Base-by-base conservation (phyloP, 2,329 filamentous ascomycete genomes). In the Fusarium guadeloupense region DNA sequence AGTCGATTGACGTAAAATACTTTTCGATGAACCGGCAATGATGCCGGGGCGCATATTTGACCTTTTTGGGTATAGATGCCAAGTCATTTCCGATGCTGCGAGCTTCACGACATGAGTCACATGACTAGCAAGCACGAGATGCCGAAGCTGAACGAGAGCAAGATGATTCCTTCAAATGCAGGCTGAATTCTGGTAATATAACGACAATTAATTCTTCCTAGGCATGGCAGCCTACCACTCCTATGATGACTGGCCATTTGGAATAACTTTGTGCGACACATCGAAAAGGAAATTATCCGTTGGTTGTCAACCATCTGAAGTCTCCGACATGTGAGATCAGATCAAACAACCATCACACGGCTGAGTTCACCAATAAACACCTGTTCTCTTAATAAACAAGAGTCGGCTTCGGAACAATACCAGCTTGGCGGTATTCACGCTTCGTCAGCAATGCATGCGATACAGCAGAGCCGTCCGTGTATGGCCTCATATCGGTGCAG, bases 381-480 rank as follows among this genome's bases (percentile, higher is more conserved):
- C 17, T n/a, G 41, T 35, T 14, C 9, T 14, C 28, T 31, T 31
- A 6, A n/a, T 31, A 35, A 35, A 13, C 19, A 13, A 4, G 14
- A 35, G 25, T 8, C 34, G 12, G 17, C 6, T 20, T 35, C 19
- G 34, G 34, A 13, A 35, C 6, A 13, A 52, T 51, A 28, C 26
- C 45, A 37, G 28, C 40, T 9, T n/a, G 39, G 17, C 28, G 10
- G 12, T n/a, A 16, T 35, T 30, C 8, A 17, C 12, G n/a, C 19
- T 59, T 59, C 37, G 56, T 59, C 54, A 59, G 56, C 52, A 49
- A 7, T 17, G 25, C 38, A 35, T n/a, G 17, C 39, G 45, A 44
- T 26, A 49, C 33, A 39, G 17, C 42, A 48, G 49, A 43, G 56
- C 17, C 28, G 20, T 40, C 30, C 51, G 17, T 14, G 19, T 40